Conservation (phyloP, 345 rosid species). For the Aquilaria malaccensis region DNA sequence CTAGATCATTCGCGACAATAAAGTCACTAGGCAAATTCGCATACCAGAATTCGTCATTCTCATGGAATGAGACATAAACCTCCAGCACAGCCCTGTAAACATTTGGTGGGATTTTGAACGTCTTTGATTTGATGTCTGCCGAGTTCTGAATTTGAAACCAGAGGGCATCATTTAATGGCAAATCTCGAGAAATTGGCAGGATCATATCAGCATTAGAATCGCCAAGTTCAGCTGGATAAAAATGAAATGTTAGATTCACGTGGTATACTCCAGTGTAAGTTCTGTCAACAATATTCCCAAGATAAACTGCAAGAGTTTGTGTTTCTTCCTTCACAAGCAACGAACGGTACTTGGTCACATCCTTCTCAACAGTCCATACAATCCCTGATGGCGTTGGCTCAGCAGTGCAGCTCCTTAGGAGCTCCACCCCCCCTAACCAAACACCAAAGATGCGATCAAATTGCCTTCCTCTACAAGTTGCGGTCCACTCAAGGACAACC, state of each 20-base stretch:
- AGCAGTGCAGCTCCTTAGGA: slow-evolving; percentile 88
- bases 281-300: slow-evolving; percentile 54
- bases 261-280: slow-evolving; percentile 79
- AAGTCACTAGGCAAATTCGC: slow-evolving; percentile 60
- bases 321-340: slow-evolving; percentile 46
- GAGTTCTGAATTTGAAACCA: slow-evolving; percentile 68
- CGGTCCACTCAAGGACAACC: slow-evolving; percentile 71
- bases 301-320: slow-evolving; percentile 52
- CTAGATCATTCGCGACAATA: slow-evolving; percentile 45
- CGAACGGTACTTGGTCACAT: slow-evolving; percentile 67
- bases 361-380: slow-evolving; percentile 68
- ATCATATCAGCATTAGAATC: slow-evolving; percentile 55
- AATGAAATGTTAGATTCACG: slow-evolving; percentile 56
- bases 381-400: slow-evolving; percentile 67
- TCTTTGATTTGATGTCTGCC: slow-evolving; percentile 31
- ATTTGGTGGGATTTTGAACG: slow-evolving; percentile 52
- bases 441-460: slow-evolving; percentile 83
- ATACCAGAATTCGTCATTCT: slow-evolving; percentile 89
- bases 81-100: slow-evolving; percentile 83
- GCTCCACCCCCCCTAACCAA: slow-evolving; percentile 83
- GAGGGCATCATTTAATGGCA: slow-evolving; percentile 60
- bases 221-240: slow-evolving; percentile 38
- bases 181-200: slow-evolving; percentile 58
- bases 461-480: slow-evolving; percentile 68
- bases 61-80: slow-evolving; percentile 85